Evolutionary conservation across 1,139 yeast species (phyloP).

Genomic region (Lodderomyces jiufengensis): DNA sequence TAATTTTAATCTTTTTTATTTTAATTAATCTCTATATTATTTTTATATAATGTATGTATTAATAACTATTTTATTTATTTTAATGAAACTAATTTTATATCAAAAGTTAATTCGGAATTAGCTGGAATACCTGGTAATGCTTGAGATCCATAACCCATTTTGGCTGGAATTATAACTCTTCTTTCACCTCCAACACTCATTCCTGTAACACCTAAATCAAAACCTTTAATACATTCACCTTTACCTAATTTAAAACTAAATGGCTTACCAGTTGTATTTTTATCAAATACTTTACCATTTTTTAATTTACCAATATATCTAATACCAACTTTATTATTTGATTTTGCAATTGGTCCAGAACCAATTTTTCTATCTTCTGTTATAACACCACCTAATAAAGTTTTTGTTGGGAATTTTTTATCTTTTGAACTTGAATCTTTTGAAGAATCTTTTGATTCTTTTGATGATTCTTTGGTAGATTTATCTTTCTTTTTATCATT

Average conservation of each 20-base stretch:
- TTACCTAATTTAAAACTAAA: slow-evolving; percentile 86
- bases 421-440: slow-evolving; percentile 24
- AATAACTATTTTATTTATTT: slow-evolving; percentile 49
- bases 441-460: slow-evolving; percentile 20
- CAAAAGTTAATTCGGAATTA: slow-evolving; percentile 92
- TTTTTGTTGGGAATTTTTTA: slow-evolving; percentile 61
- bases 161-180: slow-evolving; percentile 92
- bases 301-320: slow-evolving; percentile 97
- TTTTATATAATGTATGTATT: slow-evolving; percentile 1
- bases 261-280: slow-evolving; percentile 96
- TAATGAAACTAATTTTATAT: slow-evolving; percentile 87
- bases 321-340: slow-evolving; percentile 89
- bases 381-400: slow-evolving; percentile 87
- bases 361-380: slow-evolving; percentile 92
- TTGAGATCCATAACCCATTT: slow-evolving; percentile 95
- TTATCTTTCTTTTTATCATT: slow-evolving; percentile 24
- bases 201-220: slow-evolving; percentile 98
- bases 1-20: not conserved
- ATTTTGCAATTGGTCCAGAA: slow-evolving; percentile 82
- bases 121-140: slow-evolving; percentile 96
- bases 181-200: slow-evolving; percentile 99
- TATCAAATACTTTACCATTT: slow-evolving; percentile 95
- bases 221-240: slow-evolving; percentile 98
- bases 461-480: slow-evolving; percentile 2
- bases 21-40: not conserved